Conservation (phyloP, 108 stramenopile species). For the Fistulifera solaris region DNA sequence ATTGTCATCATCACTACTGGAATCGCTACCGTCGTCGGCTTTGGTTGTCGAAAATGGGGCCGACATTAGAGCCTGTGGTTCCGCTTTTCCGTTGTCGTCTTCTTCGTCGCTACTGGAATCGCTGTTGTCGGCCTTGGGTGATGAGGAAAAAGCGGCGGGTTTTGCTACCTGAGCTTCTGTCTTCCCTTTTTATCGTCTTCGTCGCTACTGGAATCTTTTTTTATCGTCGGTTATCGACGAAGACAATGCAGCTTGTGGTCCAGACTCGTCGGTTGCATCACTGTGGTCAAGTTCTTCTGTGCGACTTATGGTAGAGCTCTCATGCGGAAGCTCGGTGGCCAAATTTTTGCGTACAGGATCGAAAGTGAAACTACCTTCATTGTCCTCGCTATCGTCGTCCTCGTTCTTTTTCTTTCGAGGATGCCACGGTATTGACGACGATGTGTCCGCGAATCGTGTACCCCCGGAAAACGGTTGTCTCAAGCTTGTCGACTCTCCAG, state of each 20-base stretch:
- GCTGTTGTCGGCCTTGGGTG: background rate
- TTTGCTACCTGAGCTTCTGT: background rate
- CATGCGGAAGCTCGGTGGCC: no score
- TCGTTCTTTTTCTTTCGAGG: background rate
- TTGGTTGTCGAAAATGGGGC: background rate
- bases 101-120: background rate
- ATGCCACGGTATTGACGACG: background rate
- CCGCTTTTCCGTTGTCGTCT: background rate
- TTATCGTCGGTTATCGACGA: background rate
- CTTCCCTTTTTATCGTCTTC: background rate
- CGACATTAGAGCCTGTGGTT: background rate
- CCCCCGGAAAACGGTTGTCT: background rate
- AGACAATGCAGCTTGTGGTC: background rate
- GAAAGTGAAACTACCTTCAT: background rate
- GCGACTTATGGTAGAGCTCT: no score
- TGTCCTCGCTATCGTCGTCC: no score
- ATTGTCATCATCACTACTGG: background rate
- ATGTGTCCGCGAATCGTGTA: background rate
- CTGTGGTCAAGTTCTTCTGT: background rate
- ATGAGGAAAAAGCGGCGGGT: background rate
- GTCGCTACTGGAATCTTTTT: background rate
- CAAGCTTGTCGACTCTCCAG: background rate
- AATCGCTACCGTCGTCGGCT: background rate
- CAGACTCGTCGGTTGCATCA: background rate
- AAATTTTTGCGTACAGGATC: background rate